A percentile compares a stretch with the other conserved stretches of the same genome.
phyloP scores from a whole-genome alignment of 2,329 filamentous ascomycete species.

The Rutstroemia sp. region DNA sequence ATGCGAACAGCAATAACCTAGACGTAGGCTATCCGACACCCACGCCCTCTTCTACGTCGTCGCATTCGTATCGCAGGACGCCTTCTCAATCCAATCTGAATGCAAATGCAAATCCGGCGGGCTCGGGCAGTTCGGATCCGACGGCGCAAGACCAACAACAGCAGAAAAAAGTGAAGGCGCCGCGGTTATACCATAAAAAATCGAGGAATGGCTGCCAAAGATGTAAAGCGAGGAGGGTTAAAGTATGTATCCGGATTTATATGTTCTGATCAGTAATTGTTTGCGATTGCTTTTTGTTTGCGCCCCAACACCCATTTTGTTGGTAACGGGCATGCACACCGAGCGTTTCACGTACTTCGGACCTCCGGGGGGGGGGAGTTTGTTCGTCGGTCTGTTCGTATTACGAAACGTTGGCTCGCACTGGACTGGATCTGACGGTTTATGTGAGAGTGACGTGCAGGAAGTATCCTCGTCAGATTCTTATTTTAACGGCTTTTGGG shows the following conservation, averaged over 20 bases:
- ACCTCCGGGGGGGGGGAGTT: no score
- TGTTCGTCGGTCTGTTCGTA: no score
- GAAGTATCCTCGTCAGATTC: neutral
- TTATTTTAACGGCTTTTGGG: neutral
- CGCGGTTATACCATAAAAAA: slow-evolving; percentile 30
- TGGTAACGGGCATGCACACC: no score
- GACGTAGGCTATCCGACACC: no score
- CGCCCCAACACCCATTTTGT: neutral
- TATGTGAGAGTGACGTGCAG: neutral
- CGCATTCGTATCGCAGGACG: neutral
- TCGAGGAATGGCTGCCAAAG: slow-evolving; percentile 27
- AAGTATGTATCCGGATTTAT: slow-evolving; percentile 20
- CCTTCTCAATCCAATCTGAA: neutral
- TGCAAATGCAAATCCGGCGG: neutral
- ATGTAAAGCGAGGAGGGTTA: slow-evolving; percentile 28
- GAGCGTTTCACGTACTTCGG: neutral
- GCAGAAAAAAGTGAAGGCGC: slow-evolving; percentile 10
- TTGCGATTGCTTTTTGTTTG: neutral
- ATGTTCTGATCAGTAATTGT: neutral
- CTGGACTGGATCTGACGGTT: no score
- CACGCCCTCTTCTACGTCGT: neutral
- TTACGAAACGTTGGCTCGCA: no score
- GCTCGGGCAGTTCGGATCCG: neutral
- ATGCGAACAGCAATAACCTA: no score
- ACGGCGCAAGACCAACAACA: neutral